Conservation (phyloP, 169 alveolate species). For the Perkinsus chesapeaki region DNA sequence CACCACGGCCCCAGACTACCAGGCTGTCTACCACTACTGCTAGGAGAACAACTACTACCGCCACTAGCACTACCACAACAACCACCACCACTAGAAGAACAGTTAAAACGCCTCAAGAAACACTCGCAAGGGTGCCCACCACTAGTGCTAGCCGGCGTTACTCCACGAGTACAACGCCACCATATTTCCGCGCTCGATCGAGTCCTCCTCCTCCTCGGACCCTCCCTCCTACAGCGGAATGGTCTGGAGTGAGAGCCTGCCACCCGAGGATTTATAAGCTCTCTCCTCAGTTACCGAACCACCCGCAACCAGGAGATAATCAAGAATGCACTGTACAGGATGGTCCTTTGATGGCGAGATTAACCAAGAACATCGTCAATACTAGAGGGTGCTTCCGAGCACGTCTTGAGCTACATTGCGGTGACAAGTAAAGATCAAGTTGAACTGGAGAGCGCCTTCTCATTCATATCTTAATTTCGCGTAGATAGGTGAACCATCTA, state of each 20-base stretch:
- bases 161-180: no score
- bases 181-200: no score
- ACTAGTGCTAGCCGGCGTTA: no score
- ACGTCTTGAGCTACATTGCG: background rate
- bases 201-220: no score
- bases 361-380: background rate
- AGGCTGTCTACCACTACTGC: background rate
- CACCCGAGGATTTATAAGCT: background rate
- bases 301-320: background rate
- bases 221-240: no score
- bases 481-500: no score
- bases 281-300: background rate
- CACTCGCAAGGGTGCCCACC: no score
- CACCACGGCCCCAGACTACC: background rate
- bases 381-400: background rate
- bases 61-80: background rate
- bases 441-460: background rate
- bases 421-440: background rate
- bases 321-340: background rate
- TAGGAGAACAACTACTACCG: background rate
- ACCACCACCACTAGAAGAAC: background rate
- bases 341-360: background rate
- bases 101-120: background rate
- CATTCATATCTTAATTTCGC: no score
- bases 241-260: background rate